These are phyloP conservation scores for Botrytis fragariae DNA, from an alignment of 2,329 filamentous ascomycete genomes.

Conservation along the genomic window DNA sequence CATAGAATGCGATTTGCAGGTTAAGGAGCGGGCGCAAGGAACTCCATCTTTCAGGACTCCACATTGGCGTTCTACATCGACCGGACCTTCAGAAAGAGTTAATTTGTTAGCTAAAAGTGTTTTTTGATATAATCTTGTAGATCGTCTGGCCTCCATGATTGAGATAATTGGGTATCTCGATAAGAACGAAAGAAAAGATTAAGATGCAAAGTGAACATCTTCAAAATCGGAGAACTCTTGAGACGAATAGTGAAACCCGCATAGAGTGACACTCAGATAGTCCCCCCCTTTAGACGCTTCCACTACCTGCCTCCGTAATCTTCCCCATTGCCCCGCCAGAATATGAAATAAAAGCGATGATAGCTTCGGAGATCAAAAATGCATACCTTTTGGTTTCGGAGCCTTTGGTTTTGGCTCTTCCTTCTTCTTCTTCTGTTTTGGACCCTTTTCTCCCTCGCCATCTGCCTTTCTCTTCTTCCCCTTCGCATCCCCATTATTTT, in stretches of 20 bases:
- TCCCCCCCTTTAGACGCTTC: background rate
- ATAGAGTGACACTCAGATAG: background rate
- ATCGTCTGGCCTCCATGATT: background rate
- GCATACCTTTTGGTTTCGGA: conserved; percentile 74
- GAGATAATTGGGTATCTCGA: background rate
- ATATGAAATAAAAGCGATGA: background rate
- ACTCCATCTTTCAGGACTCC: conserved; percentile 85
- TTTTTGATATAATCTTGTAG: background rate
- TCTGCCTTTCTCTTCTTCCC: conserved; percentile 79
- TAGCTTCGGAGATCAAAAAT: conserved; percentile 6
- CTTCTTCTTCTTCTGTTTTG: conserved; percentile 92
- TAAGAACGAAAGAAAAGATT: background rate
- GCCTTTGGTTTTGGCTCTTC: conserved; percentile 83
- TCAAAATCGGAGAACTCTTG: background rate
- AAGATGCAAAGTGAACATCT: background rate
- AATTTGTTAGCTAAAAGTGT: conserved; percentile 19
- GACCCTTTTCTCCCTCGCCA: conserved; percentile 73
- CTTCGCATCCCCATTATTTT: conserved; percentile 57
- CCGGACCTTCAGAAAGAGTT: conserved; percentile 56
- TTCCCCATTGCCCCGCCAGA: background rate
- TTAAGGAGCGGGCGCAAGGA: conserved; percentile 82
- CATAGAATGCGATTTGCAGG: conserved; percentile 95
- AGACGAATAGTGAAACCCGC: background rate
- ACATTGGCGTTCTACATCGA: conserved; percentile 92
- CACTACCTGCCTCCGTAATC: background rate